Evolutionary conservation across 805 yeast genomes (phyloP).

Genomic region (Ogataea ganodermae): DNA sequence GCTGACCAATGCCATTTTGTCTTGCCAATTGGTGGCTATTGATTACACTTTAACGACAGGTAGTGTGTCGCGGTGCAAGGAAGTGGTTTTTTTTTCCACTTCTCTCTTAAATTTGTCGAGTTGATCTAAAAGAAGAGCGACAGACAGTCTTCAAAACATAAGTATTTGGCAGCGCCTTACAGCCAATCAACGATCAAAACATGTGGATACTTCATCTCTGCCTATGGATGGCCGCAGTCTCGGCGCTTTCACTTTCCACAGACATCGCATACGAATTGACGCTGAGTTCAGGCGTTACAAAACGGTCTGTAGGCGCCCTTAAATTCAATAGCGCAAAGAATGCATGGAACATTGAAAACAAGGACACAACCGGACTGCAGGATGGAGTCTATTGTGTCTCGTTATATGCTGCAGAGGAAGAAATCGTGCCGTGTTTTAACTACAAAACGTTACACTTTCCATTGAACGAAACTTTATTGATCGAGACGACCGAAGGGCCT

Average conservation of each 20-base stretch:
- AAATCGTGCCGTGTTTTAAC: constrained; percentile 26
- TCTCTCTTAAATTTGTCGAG: too few relatives aligned
- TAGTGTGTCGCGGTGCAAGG: too few relatives aligned
- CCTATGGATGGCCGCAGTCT: neutral
- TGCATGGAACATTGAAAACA: constrained; percentile 10
- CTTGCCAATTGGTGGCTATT: too few relatives aligned
- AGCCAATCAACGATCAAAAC: neutral
- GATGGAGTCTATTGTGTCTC: constrained; percentile 25
- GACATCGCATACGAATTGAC: constrained; percentile 7
- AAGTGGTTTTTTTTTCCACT: too few relatives aligned
- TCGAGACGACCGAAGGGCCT: constrained; percentile 11
- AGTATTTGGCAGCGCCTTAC: too few relatives aligned
- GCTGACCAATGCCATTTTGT: too few relatives aligned
- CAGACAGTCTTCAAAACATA: too few relatives aligned
- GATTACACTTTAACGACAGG: too few relatives aligned
- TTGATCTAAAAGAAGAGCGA: too few relatives aligned
- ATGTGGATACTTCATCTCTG: neutral
- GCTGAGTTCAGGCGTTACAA: constrained; percentile 6
- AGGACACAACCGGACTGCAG: neutral
- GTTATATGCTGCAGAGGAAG: constrained; percentile 5
- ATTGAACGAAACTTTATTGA: constrained; percentile 18
- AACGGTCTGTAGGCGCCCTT: constrained; percentile 13
- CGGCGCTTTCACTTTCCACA: neutral
- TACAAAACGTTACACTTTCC: constrained; percentile 23
- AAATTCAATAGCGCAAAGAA: neutral